phyloP scores from a whole-genome alignment of 2,329 filamentous ascomycete genomes.

The Apiospora sp. region DNA sequence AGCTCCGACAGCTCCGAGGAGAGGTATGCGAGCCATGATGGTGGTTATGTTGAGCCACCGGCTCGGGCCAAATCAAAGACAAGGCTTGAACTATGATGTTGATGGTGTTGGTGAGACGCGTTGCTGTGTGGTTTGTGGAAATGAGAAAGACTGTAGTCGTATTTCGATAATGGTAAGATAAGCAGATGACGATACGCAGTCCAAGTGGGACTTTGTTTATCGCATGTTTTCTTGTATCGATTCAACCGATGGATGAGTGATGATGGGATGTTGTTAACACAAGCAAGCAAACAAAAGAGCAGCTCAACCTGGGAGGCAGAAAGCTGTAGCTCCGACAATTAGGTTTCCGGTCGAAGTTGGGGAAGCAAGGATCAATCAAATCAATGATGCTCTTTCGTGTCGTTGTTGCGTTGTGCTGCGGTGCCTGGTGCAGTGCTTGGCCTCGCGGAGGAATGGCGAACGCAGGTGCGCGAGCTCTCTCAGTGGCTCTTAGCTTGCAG shows the following conservation, averaged over 20 bases:
- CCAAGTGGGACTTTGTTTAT: neutral
- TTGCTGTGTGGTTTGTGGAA: neutral
- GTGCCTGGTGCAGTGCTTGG: neutral
- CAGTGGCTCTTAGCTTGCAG: neutral
- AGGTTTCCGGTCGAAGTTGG: slow-evolving; percentile 21
- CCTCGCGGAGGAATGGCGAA: neutral
- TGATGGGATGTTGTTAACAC: slow-evolving; percentile 3
- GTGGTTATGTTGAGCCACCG: slow-evolving; percentile 16
- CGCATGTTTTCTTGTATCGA: slow-evolving; percentile 8
- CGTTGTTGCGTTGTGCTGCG: neutral
- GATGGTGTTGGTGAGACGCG: neutral
- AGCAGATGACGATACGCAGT: slow-evolving; percentile 16
- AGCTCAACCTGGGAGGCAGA: neutral
- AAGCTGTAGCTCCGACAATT: slow-evolving; percentile 14
- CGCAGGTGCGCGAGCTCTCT: slow-evolving; percentile 1
- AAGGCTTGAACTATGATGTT: slow-evolving; percentile 3
- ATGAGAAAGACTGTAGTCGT: neutral
- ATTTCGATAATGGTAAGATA: neutral
- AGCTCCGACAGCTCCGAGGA: slow-evolving; percentile 6
- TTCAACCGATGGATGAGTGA: slow-evolving; percentile 15
- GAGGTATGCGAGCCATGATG: slow-evolving; percentile 22
- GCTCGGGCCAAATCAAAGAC: slow-evolving; percentile 16
- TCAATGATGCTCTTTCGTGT: neutral
- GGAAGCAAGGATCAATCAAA: slow-evolving; percentile 9
- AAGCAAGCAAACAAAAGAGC: neutral